Evolutionary conservation across 495 filamentous ascomycete species (phyloP).

Genomic region (Xylaria nigripes): DNA sequence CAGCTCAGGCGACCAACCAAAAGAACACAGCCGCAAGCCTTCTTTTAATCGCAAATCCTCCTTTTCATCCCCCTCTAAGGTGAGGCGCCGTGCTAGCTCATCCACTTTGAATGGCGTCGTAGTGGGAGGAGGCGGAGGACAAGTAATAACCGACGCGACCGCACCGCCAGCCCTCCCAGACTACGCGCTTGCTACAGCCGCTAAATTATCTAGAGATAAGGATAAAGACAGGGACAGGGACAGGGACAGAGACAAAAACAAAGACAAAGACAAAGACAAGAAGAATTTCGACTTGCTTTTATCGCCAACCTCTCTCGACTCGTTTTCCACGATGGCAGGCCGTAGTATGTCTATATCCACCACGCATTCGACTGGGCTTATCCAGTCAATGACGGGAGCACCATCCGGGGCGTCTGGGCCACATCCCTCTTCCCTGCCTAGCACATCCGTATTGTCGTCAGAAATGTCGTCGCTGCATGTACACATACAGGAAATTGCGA

Average conservation of each 20-base stretch:
- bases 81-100: conserved; percentile 33
- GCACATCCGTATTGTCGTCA: conserved; percentile 9
- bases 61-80: conserved; percentile 32
- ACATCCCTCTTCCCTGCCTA: conserved; percentile 21
- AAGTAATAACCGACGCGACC: conserved; percentile 28
- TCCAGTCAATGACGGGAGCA: conserved; percentile 23
- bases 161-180: conserved; percentile 35
- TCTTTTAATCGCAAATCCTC: conserved; percentile 39
- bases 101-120: conserved; percentile 21
- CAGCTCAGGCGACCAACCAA: conserved; percentile 33
- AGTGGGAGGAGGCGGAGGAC: conserved; percentile 10
- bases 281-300: conserved; percentile 22
- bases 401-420: background rate
- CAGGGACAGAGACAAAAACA: conserved; percentile 3
- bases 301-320: conserved; percentile 29
- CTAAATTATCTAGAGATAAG: conserved; percentile 26
- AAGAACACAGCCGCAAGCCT: conserved; percentile 35
- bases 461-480: conserved; percentile 50
- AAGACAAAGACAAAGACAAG: background rate
- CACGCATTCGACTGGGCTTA: conserved; percentile 21
- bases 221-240: background rate
- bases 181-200: conserved; percentile 32
- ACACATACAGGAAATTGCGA: conserved; percentile 80
- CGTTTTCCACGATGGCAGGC: conserved; percentile 38
- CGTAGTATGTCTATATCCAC: conserved; percentile 23